Conservation (phyloP, 176 grass and related monocot species). For the Cocos nucifera region DNA sequence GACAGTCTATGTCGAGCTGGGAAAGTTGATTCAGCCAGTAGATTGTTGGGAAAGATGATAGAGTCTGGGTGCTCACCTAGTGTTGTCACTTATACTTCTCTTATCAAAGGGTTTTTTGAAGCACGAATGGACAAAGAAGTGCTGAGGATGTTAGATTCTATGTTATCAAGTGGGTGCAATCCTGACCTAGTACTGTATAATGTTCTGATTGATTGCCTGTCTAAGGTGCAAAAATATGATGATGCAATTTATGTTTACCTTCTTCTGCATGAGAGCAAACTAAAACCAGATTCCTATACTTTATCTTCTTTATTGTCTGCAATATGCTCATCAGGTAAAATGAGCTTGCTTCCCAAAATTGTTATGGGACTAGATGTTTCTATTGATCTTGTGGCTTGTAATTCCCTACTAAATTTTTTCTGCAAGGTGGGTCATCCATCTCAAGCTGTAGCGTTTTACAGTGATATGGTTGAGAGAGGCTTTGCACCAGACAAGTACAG, state of each 20-base stretch:
- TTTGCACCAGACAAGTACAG: conserved; percentile 73
- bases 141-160: conserved; percentile 34
- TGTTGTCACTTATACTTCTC: conserved; percentile 63
- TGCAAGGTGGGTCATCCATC: conserved; percentile 78
- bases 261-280: conserved; percentile 27
- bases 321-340: conserved; percentile 39
- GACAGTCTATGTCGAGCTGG: conserved; percentile 38
- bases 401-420: conserved; percentile 50
- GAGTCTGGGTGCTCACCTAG: conserved; percentile 36
- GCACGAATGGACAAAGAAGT: conserved; percentile 42
- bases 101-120: conserved; percentile 54
- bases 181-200: conserved; percentile 79
- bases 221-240: conserved; percentile 44
- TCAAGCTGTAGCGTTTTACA: conserved; percentile 48
- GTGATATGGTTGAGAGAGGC: conserved; percentile 29
- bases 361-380: conserved; percentile 29
- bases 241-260: conserved; percentile 46
- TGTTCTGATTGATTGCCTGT: conserved; percentile 73
- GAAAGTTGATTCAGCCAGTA: conserved; percentile 42
- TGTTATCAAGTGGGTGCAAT: conserved; percentile 42
- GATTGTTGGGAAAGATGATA: conserved; percentile 50
- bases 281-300: conserved; percentile 70
- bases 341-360: conserved; percentile 39
- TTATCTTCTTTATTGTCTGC: conserved; percentile 50
- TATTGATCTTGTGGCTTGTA: conserved; percentile 64